Conservation (phyloP, 805 yeast genomes). For the Cyberlindnera euphorbiiphila region DNA sequence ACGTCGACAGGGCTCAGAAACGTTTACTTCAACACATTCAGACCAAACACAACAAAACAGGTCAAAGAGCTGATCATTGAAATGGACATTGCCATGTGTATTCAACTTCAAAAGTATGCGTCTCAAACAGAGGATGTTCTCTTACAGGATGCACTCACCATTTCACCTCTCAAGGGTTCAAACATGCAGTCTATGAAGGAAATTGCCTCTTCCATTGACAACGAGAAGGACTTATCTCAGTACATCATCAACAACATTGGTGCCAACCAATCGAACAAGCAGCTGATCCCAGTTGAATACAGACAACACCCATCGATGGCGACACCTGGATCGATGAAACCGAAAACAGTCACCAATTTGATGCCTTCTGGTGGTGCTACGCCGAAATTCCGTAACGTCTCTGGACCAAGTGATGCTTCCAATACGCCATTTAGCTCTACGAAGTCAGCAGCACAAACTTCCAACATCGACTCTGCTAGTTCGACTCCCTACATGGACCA, state of each 20-base stretch:
- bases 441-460: no score
- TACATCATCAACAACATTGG: slow-evolving; percentile 47
- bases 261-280: slow-evolving; percentile 33
- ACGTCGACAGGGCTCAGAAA: slow-evolving; percentile 69
- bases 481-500: slow-evolving; percentile 16
- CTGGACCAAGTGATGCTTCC: slow-evolving; percentile 17
- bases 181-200: slow-evolving; percentile 65
- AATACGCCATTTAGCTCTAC: slow-evolving; percentile 18
- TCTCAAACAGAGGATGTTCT: slow-evolving; percentile 81
- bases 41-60: slow-evolving; percentile 73
- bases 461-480: slow-evolving; percentile 1
- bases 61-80: slow-evolving; percentile 78
- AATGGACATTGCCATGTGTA: slow-evolving; percentile 82
- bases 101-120: slow-evolving; percentile 85
- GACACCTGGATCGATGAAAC: slow-evolving; percentile 24
- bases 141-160: slow-evolving; percentile 78
- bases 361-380: slow-evolving; percentile 4
- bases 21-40: slow-evolving; percentile 63
- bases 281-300: slow-evolving; percentile 65
- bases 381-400: slow-evolving; percentile 10
- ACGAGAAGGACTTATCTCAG: slow-evolving; percentile 76
- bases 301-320: slow-evolving; percentile 63
- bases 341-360: slow-evolving; percentile 4
- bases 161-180: slow-evolving; percentile 63
- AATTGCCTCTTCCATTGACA: slow-evolving; percentile 73